Evolutionary conservation across 164 flowering plant species (phyloP).

Genomic region (Nymphaea colorata): DNA sequence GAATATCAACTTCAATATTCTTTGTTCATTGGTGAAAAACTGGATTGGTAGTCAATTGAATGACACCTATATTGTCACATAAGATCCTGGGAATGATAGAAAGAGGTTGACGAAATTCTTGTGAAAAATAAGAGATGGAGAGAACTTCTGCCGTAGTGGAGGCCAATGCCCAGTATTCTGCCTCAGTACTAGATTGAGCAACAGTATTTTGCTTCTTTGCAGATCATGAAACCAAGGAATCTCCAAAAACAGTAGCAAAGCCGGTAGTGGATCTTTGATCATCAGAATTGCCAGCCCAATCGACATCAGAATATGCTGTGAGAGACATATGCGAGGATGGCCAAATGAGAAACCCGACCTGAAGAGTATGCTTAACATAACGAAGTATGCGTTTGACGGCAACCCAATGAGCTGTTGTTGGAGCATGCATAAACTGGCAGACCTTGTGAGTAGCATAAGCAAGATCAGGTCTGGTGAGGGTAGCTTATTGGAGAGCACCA

Average conservation of each 20-base stretch:
- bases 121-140: not conserved
- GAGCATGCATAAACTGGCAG: not conserved
- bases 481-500: not conserved
- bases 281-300: not conserved
- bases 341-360: not conserved
- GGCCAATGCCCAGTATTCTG: not conserved
- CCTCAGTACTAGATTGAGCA: not conserved
- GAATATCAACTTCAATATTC: not conserved
- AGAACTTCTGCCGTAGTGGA: not conserved
- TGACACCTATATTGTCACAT: not conserved
- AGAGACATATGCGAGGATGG: not conserved
- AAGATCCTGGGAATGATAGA: not conserved
- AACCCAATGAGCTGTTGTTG: not conserved
- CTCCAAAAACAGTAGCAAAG: not conserved
- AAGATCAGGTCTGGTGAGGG: not conserved
- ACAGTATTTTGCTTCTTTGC: not conserved
- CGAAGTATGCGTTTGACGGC: not conserved
- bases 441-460: conserved; percentile 2
- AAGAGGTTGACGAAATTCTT: not conserved
- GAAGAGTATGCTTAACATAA: not conserved
- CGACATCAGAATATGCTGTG: not conserved
- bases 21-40: not conserved
- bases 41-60: not conserved
- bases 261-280: not conserved
- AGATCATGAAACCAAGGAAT: not conserved